Conservation (phyloP, 1,139 yeast species). For the Tardiomyces digboiensis region DNA sequence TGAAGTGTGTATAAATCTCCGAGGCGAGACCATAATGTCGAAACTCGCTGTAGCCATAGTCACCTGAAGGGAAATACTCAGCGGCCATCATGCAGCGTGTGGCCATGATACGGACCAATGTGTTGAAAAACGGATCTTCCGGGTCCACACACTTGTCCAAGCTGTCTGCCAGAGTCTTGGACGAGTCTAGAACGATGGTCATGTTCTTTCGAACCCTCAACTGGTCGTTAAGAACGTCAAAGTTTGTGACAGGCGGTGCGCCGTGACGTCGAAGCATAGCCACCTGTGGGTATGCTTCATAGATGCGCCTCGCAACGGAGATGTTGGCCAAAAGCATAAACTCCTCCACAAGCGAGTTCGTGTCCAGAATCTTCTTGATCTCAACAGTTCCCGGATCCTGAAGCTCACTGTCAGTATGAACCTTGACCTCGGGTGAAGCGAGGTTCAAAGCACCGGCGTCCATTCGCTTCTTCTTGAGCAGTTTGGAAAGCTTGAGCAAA, state of each 20-base stretch:
- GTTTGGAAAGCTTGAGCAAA: constrained; percentile 65
- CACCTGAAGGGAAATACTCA: constrained; percentile 94
- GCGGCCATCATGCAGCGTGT: constrained; percentile 99
- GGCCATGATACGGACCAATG: constrained; percentile 91
- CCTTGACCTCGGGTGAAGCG: constrained; percentile 97
- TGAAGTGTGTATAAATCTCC: constrained; percentile 96
- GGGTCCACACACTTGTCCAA: constrained; percentile 80
- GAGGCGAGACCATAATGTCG: constrained; percentile 97
- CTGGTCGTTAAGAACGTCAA: constrained; percentile 84
- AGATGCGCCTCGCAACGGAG: constrained; percentile 88
- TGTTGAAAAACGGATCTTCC: constrained; percentile 83
- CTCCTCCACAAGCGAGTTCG: constrained; percentile 95
- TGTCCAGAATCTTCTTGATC: constrained; percentile 76
- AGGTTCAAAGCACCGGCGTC: constrained; percentile 95
- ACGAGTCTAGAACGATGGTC: constrained; percentile 71
- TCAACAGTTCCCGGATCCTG: constrained; percentile 97
- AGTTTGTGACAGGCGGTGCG: constrained; percentile 90
- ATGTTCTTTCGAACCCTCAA: constrained; percentile 68
- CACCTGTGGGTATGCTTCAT: constrained; percentile 91
- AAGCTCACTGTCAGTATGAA: constrained; percentile 94
- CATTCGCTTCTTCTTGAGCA: constrained; percentile 73
- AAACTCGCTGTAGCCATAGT: constrained; percentile 86
- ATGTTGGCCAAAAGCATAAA: constrained; percentile 97
- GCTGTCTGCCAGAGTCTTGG: constrained; percentile 90
- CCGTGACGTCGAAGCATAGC: constrained; percentile 96